Evolutionary conservation across 2,329 filamentous ascomycete species (phyloP).

Genomic region (Balansia obtecta): DNA sequence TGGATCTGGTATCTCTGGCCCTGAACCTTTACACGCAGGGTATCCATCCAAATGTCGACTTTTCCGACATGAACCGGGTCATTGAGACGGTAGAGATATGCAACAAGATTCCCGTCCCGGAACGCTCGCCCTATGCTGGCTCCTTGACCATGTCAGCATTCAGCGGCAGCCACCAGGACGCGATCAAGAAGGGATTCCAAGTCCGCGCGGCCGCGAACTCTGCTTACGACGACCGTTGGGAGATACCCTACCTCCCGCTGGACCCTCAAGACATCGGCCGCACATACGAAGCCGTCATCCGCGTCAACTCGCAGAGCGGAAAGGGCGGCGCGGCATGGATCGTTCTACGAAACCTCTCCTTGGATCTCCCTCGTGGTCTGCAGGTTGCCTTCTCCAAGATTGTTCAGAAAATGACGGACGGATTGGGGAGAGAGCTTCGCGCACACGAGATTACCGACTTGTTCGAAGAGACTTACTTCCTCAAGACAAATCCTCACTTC

Average conservation of each 20-base stretch:
- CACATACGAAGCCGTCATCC: slow-evolving; percentile 96
- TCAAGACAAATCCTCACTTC: slow-evolving; percentile 75
- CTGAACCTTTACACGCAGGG: slow-evolving; percentile 95
- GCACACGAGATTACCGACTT: slow-evolving; percentile 72
- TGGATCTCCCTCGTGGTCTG: slow-evolving; percentile 84
- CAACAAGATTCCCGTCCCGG: slow-evolving; percentile 90
- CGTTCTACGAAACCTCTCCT: slow-evolving; percentile 74
- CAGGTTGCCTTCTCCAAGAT: slow-evolving; percentile 84
- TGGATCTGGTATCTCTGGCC: slow-evolving; percentile 84
- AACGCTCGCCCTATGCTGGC: slow-evolving; percentile 80
- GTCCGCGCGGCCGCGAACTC: slow-evolving; percentile 48
- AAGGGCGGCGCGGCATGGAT: slow-evolving; percentile 95
- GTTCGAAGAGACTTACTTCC: slow-evolving; percentile 82
- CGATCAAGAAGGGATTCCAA: slow-evolving; percentile 86
- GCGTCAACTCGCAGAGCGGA: slow-evolving; percentile 91
- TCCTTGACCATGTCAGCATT: slow-evolving; percentile 89
- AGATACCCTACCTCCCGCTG: slow-evolving; percentile 82
- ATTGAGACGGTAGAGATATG: slow-evolving; percentile 84
- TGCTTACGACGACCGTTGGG: slow-evolving; percentile 57
- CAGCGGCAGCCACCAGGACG: slow-evolving; percentile 85
- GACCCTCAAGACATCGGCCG: slow-evolving; percentile 89
- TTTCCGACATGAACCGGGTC: slow-evolving; percentile 74
- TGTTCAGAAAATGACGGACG: slow-evolving; percentile 72
- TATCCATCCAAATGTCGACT: slow-evolving; percentile 73
- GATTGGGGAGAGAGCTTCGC: slow-evolving; percentile 70